Base-by-base conservation (phyloP, 768 basidiomycete genomes). In the Lactarius indigo region DNA sequence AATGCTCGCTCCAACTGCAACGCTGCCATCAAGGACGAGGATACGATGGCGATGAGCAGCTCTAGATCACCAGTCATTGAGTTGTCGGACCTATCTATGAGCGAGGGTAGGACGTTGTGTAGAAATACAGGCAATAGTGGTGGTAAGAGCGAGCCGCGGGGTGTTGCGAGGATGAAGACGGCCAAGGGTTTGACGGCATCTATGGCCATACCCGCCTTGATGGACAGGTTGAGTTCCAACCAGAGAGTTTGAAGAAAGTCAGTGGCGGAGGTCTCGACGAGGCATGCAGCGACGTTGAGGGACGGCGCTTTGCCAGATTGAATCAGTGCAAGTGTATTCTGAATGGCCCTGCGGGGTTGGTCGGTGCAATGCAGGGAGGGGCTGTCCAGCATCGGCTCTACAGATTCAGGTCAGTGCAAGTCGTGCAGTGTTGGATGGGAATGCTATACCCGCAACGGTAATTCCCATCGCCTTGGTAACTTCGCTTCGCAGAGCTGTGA, bases 71-170 rank as follows among this genome's bases (percentile, higher is more conserved):
- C 75, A 10, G 80, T 79, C 67, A 86, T 83, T 64, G 47, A 44
- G 5, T 77, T 78, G 72, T 92, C 90, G 59, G 88, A 82, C 20
- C 73, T 71, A 9, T 78, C 74, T 63, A 92, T 82, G 57, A 92
- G 73, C 20, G 81, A 78, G 3, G 91, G 91, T 17, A 90, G 74
- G n/a, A 89, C 76, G 64, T 84, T 78, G 73, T 90, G 85, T 68
- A 91, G 72, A 74, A 92, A 93, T 33, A 90, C 81, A 0, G 90
- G 90, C 26, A 94, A 79, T 7, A 93, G 80, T 1, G 90, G 90
- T 1, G 87, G 86, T 1, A 76, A 75, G 12, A 75, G 76, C 10
- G 83, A 74, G 23, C 79, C 76, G 28, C 84, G 85, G 50, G 90
- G 90, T 68, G 80, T 84, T 33, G 86, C 83, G 44, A 93, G 80